Evolutionary conservation across 768 basidiomycete species (phyloP).

Genomic region (Cyclocybe cylindracea): DNA sequence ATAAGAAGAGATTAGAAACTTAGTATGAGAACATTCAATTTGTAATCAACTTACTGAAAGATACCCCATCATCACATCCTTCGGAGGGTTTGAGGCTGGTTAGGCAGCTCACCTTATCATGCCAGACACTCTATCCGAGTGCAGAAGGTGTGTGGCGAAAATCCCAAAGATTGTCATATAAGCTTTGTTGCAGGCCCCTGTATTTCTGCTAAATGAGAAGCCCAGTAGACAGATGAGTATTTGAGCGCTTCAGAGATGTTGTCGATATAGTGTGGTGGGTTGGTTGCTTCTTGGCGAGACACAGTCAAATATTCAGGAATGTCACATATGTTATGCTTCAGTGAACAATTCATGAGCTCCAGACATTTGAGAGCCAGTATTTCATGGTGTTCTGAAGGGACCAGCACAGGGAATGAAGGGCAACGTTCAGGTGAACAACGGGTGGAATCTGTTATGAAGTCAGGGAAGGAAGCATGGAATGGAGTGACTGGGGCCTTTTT

Average conservation of each 20-base stretch:
- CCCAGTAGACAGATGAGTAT: slow-evolving; percentile 15
- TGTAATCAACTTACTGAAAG: too few relatives aligned
- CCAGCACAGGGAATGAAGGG: slow-evolving; percentile 5
- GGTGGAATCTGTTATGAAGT: slow-evolving; percentile 9
- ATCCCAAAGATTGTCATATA: background rate
- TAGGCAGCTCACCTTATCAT: too few relatives aligned
- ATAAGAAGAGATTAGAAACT: too few relatives aligned
- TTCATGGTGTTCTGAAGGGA: too few relatives aligned
- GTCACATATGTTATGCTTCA: slow-evolving; percentile 11
- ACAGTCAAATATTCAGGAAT: background rate
- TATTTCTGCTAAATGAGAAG: slow-evolving; percentile 12
- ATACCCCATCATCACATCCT: too few relatives aligned
- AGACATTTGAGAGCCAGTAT: slow-evolving; percentile 9
- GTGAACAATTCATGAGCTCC: slow-evolving; percentile 5
- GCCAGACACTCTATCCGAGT: slow-evolving; percentile 19
- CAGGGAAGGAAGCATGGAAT: slow-evolving; percentile 13
- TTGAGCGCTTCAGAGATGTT: slow-evolving; percentile 12
- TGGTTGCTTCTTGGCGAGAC: slow-evolving; percentile 1
- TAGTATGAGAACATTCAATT: too few relatives aligned
- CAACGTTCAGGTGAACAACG: slow-evolving; percentile 8
- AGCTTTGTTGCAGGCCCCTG: background rate
- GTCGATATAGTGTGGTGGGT: background rate
- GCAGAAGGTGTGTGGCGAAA: slow-evolving; percentile 11
- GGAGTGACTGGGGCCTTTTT: slow-evolving; percentile 1
- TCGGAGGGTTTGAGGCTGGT: too few relatives aligned